Evolutionary conservation across 352 stramenopile species (phyloP).

Genomic region (Phytophthora melonis): DNA sequence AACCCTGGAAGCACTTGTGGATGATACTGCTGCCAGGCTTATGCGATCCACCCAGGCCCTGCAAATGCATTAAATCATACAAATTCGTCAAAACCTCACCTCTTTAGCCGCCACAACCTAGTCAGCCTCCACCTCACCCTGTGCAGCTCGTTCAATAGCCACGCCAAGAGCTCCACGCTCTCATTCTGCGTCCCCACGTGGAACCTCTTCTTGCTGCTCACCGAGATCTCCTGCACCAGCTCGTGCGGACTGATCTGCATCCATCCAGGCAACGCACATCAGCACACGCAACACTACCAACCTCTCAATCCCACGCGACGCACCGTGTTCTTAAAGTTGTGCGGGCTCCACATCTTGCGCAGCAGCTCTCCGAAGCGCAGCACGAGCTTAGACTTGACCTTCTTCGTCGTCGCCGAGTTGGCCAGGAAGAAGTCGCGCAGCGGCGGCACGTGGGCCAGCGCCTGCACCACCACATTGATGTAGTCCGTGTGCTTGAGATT

Average conservation of each 20-base stretch:
- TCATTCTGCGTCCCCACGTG: slow-evolving; percentile 95
- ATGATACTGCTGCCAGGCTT: slow-evolving; percentile 94
- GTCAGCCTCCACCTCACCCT: slow-evolving; percentile 45
- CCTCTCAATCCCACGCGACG: slow-evolving; percentile 25
- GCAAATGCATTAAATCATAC: not conserved
- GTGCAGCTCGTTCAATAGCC: slow-evolving; percentile 97
- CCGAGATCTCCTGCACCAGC: slow-evolving; percentile 95
- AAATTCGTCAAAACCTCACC: not conserved
- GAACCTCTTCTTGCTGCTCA: slow-evolving; percentile 97
- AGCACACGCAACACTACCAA: slow-evolving; percentile 5
- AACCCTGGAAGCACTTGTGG: slow-evolving; percentile 96
- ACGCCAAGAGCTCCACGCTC: slow-evolving; percentile 96
- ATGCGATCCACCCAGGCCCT: slow-evolving; percentile 85
- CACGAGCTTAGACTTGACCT: slow-evolving; percentile 87
- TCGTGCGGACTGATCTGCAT: slow-evolving; percentile 95
- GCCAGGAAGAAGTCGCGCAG: slow-evolving; percentile 97
- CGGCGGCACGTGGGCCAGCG: slow-evolving; percentile 94
- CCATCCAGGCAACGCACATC: slow-evolving; percentile 5
- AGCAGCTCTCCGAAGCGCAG: slow-evolving; percentile 96
- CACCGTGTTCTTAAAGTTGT: slow-evolving; percentile 99
- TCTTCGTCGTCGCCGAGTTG: slow-evolving; percentile 52
- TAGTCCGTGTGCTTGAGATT: slow-evolving; percentile 99
- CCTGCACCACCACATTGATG: slow-evolving; percentile 97
- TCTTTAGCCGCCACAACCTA: not conserved
- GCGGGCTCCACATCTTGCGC: slow-evolving; percentile 97